These are phyloP conservation scores for Aspergillus glaucus DNA, from an alignment of 2,329 filamentous ascomycete genomes.

Conservation along the genomic window DNA sequence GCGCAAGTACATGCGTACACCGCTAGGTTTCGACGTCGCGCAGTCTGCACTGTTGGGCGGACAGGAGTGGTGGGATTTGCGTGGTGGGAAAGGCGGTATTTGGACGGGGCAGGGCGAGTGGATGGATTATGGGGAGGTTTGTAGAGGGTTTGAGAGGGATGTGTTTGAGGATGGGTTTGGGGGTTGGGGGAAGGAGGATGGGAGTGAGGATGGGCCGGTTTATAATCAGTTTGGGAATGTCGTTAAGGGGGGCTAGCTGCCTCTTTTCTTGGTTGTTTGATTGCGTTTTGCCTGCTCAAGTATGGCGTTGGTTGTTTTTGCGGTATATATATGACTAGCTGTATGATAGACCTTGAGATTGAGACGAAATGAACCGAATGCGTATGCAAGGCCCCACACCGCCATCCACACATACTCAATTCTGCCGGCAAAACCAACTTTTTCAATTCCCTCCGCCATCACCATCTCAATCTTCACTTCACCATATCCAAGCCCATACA, in stretches of 20 bases:
- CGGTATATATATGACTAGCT: too few species aligned
- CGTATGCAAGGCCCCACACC: too few species aligned
- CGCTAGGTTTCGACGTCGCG: slow-evolving; percentile 37
- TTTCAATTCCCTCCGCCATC: slow-evolving; percentile 8
- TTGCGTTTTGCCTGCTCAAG: too few species aligned
- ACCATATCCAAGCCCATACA: too few species aligned
- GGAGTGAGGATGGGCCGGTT: slow-evolving; percentile 23
- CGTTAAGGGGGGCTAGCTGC: slow-evolving; percentile 28
- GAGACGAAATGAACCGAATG: too few species aligned
- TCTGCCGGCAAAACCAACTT: slow-evolving; percentile 19
- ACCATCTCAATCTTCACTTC: neutral
- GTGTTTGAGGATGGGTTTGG: slow-evolving; percentile 46
- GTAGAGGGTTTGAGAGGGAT: slow-evolving; percentile 37
- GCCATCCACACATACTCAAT: slow-evolving; percentile 1
- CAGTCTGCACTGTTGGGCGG: slow-evolving; percentile 42
- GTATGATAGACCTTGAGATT: too few species aligned
- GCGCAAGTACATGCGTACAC: slow-evolving; percentile 42
- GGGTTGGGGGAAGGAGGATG: slow-evolving; percentile 31
- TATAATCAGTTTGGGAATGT: slow-evolving; percentile 36
- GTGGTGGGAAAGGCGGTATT: slow-evolving; percentile 48
- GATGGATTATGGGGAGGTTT: slow-evolving; percentile 46
- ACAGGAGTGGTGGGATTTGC: slow-evolving; percentile 43
- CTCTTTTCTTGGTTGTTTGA: slow-evolving; percentile 13
- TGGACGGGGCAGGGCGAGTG: slow-evolving; percentile 49
- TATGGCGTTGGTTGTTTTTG: too few species aligned